Conservation (phyloP, 345 rosid species). For the Ailanthus altissimus region DNA sequence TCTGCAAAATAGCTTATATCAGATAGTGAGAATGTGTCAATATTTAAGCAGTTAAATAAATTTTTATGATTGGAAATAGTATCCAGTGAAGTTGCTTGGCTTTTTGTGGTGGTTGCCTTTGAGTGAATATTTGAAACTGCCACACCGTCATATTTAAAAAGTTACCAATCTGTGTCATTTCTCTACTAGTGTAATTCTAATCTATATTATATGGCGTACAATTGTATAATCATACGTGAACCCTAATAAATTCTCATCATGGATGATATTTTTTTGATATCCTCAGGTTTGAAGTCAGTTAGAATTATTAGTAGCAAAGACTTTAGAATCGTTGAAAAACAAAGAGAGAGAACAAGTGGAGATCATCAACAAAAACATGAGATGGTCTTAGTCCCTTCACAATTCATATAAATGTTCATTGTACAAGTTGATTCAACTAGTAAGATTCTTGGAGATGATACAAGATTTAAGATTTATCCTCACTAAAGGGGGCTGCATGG, state of each 20-base stretch:
- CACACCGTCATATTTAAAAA: not conserved
- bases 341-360: not conserved
- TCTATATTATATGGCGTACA: too few relatives aligned
- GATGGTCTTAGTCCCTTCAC: not conserved
- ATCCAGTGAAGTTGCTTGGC: not conserved
- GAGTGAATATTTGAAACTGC: not conserved
- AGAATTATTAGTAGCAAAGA: not conserved
- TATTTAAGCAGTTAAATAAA: not conserved
- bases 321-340: not conserved
- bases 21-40: not conserved
- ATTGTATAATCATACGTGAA: not conserved
- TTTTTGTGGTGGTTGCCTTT: not conserved
- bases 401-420: too few relatives aligned
- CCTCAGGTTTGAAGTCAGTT: not conserved
- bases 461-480: too few relatives aligned
- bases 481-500: too few relatives aligned
- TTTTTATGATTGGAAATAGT: not conserved
- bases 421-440: too few relatives aligned
- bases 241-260: not conserved
- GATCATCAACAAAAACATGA: not conserved
- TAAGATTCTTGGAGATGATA: too few relatives aligned
- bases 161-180: not conserved
- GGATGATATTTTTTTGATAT: not conserved
- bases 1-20: not conserved
- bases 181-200: not conserved